These are phyloP conservation scores for Chaetoscypha palmicola DNA, from an alignment of 2,329 filamentous ascomycete genomes.

Conservation along the genomic window DNA sequence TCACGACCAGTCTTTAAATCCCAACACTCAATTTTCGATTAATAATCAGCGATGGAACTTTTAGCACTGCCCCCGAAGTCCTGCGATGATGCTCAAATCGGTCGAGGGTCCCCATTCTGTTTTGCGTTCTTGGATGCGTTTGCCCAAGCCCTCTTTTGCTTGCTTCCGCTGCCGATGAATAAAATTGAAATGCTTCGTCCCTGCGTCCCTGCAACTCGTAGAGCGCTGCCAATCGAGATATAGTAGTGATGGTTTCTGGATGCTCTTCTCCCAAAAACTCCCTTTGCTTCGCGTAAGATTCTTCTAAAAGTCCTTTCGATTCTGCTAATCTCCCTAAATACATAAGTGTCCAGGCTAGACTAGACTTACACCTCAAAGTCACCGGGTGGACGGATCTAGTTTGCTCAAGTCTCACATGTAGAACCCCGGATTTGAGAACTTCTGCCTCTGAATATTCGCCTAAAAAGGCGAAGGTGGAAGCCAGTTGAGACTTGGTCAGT, in stretches of 20 bases:
- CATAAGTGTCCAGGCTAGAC: neutral
- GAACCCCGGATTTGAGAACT: neutral
- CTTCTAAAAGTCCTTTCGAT: neutral
- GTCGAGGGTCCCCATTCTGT: neutral
- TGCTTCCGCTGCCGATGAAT: neutral
- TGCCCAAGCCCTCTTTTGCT: neutral
- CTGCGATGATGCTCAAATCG: too few species aligned
- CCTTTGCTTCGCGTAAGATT: neutral
- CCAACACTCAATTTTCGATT: too few species aligned
- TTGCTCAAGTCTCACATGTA: neutral
- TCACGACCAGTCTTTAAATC: too few species aligned
- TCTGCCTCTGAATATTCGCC: neutral
- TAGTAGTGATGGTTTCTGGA: constrained; percentile 8
- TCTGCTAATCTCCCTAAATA: neutral
- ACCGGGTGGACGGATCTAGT: constrained; percentile 1
- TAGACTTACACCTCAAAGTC: constrained; percentile 3
- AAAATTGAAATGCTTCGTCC: neutral
- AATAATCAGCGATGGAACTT: too few species aligned
- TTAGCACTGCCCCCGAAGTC: too few species aligned
- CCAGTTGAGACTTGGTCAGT: constrained; percentile 5
- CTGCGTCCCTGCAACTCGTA: neutral
- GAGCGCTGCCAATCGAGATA: constrained; percentile 1
- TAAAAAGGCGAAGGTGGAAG: neutral
- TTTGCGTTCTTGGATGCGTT: neutral
- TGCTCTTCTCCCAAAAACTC: constrained; percentile 4